Evolutionary conservation across 129 eudicot species (phyloP), one percentile per base, ranked within the genome.

Genomic region (Logfia minima): DNA sequence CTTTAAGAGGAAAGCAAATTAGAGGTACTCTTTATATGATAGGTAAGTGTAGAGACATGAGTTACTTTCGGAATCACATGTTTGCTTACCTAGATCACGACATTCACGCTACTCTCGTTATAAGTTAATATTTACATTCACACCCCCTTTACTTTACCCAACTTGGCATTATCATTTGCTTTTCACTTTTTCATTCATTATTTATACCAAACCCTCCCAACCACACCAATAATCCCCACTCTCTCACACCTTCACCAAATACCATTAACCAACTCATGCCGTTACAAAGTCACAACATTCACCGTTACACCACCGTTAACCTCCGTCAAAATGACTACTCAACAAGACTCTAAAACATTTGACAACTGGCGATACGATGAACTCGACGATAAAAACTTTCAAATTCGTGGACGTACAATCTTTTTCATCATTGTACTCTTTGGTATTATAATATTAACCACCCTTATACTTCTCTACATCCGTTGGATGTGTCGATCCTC

Each of bases 321-420:
- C 22, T 35, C 76, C 52, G 70, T n/a, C 84, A 4, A 65, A 63
- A 83, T 79, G 85, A 16, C 83, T 8, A 66, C 68, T 31, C 92
- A 77, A 23, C 82, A 79, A 59, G 35, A 52, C 39, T 45, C 88
- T 28, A 88, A 71, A 26, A 52, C 88, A 19, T 86, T 85, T 76
- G 90, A 87, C 55, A 48, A 48, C 73, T 90, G 97, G 98, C 92
- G 80, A 60, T 85, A 88, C 90, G 74, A 87, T 66, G 91, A 87
- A 8, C 88, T 90, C 79, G 93, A 93, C 81, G 96, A 93, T 79
- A 63, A 71, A 23, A 89, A 89, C 82, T 90, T 90, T 85, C 86
- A 93, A 79, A 87, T 93, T 83, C 91, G 84, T 11, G 97, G 97
- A 79, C 91, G 86, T 21, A 86, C 97, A 3, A 81, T 91, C 75